These are phyloP conservation scores for Candida pseudocylindracea DNA, from an alignment of 1,139 yeast genomes.

Conservation along the genomic window DNA sequence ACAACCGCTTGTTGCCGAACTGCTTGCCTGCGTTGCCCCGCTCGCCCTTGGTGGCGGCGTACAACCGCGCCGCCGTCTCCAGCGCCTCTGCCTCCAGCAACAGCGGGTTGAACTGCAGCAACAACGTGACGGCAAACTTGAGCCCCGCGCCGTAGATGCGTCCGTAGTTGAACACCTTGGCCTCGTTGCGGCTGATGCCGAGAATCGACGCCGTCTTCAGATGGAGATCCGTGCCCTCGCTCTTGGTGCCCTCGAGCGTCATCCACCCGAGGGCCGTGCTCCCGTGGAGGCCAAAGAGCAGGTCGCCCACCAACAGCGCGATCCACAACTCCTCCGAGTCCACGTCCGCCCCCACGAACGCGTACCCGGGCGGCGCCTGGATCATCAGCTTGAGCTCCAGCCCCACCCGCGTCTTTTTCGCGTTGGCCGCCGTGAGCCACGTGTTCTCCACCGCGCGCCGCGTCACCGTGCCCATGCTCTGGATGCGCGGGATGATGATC, in stretches of 20 bases:
- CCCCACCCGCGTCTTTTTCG: slow-evolving; percentile 67
- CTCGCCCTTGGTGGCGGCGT: slow-evolving; percentile 68
- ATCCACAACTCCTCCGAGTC: slow-evolving; percentile 98
- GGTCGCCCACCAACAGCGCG: slow-evolving; percentile 86
- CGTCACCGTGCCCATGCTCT: slow-evolving; percentile 94
- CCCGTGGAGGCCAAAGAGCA: slow-evolving; percentile 76
- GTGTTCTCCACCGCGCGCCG: slow-evolving; percentile 26
- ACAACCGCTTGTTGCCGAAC: slow-evolving; percentile 15
- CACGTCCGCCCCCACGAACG: slow-evolving; percentile 94
- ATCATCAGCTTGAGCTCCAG: slow-evolving; percentile 82
- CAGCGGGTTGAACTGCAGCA: slow-evolving; percentile 62
- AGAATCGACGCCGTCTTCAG: slow-evolving; percentile 82
- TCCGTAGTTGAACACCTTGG: slow-evolving; percentile 90
- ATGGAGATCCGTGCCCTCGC: slow-evolving; percentile 81
- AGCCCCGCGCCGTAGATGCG: slow-evolving; percentile 96
- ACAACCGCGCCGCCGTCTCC: slow-evolving; percentile 43
- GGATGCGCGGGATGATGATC: slow-evolving; percentile 59
- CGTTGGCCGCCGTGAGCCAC: slow-evolving; percentile 49
- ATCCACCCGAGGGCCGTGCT: slow-evolving; percentile 98
- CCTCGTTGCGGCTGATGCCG: slow-evolving; percentile 80
- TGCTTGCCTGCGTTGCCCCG: slow-evolving; percentile 5
- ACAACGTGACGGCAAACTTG: slow-evolving; percentile 60
- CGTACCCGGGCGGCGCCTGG: slow-evolving; percentile 73
- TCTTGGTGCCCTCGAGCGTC: slow-evolving; percentile 92
- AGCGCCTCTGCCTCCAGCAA: slow-evolving; percentile 50